Evolutionary conservation across 176 grass and related monocot genomes (phyloP), one percentile per base, ranked within the genome.

Genomic region (Leersia perrieri): DNA sequence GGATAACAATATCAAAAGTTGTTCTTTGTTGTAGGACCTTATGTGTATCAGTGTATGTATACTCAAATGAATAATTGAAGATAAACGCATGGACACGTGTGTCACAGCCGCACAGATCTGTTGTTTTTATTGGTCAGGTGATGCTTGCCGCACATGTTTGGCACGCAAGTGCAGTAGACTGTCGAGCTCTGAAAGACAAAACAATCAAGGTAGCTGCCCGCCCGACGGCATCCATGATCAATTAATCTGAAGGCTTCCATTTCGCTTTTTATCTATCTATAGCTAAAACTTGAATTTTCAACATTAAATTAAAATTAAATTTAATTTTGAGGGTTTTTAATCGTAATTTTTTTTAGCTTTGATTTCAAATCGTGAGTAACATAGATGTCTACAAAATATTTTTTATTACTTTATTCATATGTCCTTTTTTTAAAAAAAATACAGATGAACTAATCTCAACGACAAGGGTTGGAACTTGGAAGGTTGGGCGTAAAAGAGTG

Each of bases 111-210:
- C 26, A 16, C 15, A 9, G 2, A 64, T 57, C 16, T 47, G 25
- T 85, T 78, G 34, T 0, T 70, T 70, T 63, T 73, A 20, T 38
- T 51, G 51, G 57, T 65, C 42, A 40, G 41, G 23, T 72, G 45
- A n/a, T 84, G 16, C 49, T 11, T 22, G n/a, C 15, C 20, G 3
- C 10, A 16, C 35, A 40, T 70, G n/a, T 63, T 63, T 41, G 33
- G 49, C 28, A 47, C 6, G 29, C 22, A 71, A 11, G 49, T 76
- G 12, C 25, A 0, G 14, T 12, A 11, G 32, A 51, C 70, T 53
- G 27, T 22, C 15, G 9, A 62, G 6, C 49, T 63, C 30, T 63
- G n/a, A 53, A n/a, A n/a, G n/a, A n/a, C n/a, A n/a, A n/a, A 55
- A 77, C 12, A 20, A 49, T 53, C 26, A 57, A 29, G 55, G 23